Evolutionary conservation across 2,329 filamentous ascomycete species (phyloP).

Genomic region (Ilyonectria sp.): DNA sequence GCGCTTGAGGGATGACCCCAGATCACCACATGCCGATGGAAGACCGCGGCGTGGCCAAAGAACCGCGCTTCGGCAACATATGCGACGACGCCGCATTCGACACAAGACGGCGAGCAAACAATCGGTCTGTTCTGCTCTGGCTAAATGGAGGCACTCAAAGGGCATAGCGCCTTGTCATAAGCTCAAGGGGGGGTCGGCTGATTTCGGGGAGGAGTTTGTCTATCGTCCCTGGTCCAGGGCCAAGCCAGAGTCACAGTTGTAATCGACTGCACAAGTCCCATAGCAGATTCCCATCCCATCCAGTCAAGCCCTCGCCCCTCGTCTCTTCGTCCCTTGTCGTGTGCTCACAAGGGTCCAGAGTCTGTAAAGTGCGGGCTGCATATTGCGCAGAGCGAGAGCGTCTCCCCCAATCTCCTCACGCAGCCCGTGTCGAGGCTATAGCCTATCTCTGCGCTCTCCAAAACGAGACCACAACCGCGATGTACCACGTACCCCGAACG

Average conservation of each 20-base stretch:
- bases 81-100: slow-evolving; percentile 4
- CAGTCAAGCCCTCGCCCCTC: slow-evolving; percentile 4
- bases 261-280: slow-evolving; percentile 9
- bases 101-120: neutral
- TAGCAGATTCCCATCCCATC: slow-evolving; percentile 12
- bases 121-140: neutral
- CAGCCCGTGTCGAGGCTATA: neutral
- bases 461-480: neutral
- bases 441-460: neutral
- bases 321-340: neutral
- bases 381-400: slow-evolving; percentile 16
- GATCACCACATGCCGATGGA: slow-evolving; percentile 12
- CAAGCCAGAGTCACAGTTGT: neutral
- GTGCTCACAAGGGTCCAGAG: neutral
- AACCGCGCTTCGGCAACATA: neutral
- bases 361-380: slow-evolving; percentile 18
- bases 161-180: slow-evolving; percentile 10
- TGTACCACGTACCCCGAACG: neutral
- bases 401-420: neutral
- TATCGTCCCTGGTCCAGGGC: slow-evolving; percentile 5
- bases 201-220: slow-evolving; percentile 29
- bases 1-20: neutral
- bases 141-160: slow-evolving; percentile 6
- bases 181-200: slow-evolving; percentile 27
- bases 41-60: neutral